Conservation (phyloP, 2,329 filamentous ascomycete species). For the Trichoderma sp. region DNA sequence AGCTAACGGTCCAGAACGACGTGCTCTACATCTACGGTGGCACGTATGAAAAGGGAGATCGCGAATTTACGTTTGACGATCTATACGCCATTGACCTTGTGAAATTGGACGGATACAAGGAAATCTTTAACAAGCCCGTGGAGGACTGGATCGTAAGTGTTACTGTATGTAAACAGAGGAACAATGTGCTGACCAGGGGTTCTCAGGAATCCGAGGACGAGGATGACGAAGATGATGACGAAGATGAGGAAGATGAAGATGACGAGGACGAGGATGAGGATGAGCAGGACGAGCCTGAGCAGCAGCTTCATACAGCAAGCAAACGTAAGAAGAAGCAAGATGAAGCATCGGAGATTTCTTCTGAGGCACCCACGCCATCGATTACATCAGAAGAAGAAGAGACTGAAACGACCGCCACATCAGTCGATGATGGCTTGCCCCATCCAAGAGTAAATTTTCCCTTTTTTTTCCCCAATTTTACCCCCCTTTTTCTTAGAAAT, state of each 20-base stretch:
- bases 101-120: slow-evolving; percentile 90
- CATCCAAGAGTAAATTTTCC: slow-evolving; percentile 57
- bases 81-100: slow-evolving; percentile 91
- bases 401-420: slow-evolving; percentile 50
- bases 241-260: slow-evolving; percentile 62
- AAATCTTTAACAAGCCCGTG: slow-evolving; percentile 83
- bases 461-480: not conserved
- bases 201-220: slow-evolving; percentile 59
- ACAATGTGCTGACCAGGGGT: slow-evolving; percentile 5
- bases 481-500: not conserved
- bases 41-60: slow-evolving; percentile 91
- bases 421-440: slow-evolving; percentile 73
- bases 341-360: slow-evolving; percentile 43
- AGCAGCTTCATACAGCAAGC: slow-evolving; percentile 50
- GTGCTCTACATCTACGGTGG: slow-evolving; percentile 92
- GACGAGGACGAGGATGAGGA: slow-evolving; percentile 58
- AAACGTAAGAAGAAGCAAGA: slow-evolving; percentile 59
- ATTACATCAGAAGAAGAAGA: slow-evolving; percentile 47
- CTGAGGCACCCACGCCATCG: slow-evolving; percentile 37
- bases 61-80: slow-evolving; percentile 95
- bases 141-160: slow-evolving; percentile 74
- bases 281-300: slow-evolving; percentile 53
- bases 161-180: no score
- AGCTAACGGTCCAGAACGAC: slow-evolving; percentile 88
- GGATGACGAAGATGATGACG: slow-evolving; percentile 60